These are phyloP conservation scores for Saprolegnia diclina DNA, from an alignment of 352 stramenopile genomes.

Conservation along the genomic window DNA sequence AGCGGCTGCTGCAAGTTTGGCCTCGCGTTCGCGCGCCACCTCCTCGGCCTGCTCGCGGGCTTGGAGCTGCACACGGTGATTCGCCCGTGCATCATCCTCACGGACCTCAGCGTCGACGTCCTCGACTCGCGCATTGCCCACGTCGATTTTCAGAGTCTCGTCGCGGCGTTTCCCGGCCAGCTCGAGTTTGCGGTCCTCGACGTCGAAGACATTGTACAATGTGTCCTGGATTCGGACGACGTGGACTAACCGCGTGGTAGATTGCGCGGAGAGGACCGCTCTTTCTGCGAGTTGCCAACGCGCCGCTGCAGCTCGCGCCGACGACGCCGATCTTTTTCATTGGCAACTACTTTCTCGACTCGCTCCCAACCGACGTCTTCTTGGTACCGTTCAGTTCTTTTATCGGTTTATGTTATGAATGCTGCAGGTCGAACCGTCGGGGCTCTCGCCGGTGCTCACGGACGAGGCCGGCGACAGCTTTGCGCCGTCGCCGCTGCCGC, in stretches of 20 bases:
- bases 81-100: constrained; percentile 54
- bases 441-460: background rate
- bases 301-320: constrained; percentile 38
- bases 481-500: background rate
- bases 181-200: constrained; percentile 75
- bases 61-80: constrained; percentile 23
- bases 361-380: constrained; percentile 63
- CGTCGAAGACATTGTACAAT: constrained; percentile 39
- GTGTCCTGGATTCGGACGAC: constrained; percentile 11
- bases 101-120: constrained; percentile 66
- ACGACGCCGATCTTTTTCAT: constrained; percentile 63
- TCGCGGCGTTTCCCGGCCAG: constrained; percentile 29
- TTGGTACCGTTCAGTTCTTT: constrained; percentile 32
- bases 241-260: background rate
- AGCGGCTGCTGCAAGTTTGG: constrained; percentile 81
- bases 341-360: constrained; percentile 82
- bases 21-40: constrained; percentile 62
- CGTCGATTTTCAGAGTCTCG: constrained; percentile 49
- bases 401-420: too few relatives aligned
- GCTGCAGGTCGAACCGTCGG: background rate
- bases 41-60: constrained; percentile 39
- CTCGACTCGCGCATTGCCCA: constrained; percentile 53
- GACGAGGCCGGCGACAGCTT: background rate
- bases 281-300: constrained; percentile 32
- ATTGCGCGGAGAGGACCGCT: constrained; percentile 3